Conservation (phyloP, 257 asterid genomes). For the Gentiana macrophylla region DNA sequence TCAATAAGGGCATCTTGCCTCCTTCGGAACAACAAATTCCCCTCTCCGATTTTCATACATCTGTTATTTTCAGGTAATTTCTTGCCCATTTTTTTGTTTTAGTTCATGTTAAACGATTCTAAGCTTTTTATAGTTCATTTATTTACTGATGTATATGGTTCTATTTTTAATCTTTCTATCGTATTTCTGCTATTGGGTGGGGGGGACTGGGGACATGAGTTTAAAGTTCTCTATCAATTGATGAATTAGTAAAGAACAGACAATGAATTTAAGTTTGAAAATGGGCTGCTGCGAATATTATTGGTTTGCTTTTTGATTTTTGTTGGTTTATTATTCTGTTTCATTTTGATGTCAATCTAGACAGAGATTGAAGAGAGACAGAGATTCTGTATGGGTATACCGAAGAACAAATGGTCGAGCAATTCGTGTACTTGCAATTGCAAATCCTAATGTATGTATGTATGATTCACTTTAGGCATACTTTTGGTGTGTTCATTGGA, state of each 20-base stretch:
- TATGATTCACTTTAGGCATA: constrained; percentile 59
- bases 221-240: too few species aligned
- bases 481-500: constrained; percentile 4
- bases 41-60: constrained; percentile 20
- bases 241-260: too few species aligned
- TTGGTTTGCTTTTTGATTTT: too few species aligned
- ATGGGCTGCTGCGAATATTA: too few species aligned
- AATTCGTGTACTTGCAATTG: constrained; percentile 56
- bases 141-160: too few species aligned
- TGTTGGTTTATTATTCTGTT: too few species aligned
- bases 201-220: too few species aligned
- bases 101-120: neutral
- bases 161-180: too few species aligned
- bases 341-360: constrained; percentile 10
- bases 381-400: constrained; percentile 19
- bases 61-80: constrained; percentile 33
- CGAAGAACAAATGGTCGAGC: constrained; percentile 34
- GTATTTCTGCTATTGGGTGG: too few species aligned
- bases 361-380: constrained; percentile 28
- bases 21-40: constrained; percentile 19
- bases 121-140: neutral
- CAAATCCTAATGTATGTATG: constrained; percentile 16
- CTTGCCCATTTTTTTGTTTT: neutral
- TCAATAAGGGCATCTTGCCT: constrained; percentile 20
- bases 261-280: too few species aligned